Evolutionary conservation across 257 asterid species (phyloP).

Genomic region (Lantana camara): DNA sequence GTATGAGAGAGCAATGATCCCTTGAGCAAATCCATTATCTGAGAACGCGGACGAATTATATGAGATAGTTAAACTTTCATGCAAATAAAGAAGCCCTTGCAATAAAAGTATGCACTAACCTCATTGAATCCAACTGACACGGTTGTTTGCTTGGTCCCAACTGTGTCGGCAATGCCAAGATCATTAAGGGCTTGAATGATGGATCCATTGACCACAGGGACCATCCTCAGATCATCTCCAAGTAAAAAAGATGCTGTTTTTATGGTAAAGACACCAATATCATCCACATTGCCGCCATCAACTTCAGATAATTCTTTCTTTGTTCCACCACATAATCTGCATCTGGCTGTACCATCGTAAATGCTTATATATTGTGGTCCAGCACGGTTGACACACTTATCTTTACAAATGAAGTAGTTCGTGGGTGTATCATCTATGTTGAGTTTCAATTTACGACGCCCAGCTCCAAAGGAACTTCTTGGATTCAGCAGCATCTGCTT

Average conservation of each 20-base stretch:
- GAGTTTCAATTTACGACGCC: background rate
- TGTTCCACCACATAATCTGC: background rate
- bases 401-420: background rate
- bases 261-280: constrained; percentile 2
- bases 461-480: background rate
- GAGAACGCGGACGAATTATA: background rate
- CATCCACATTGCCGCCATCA: too few relatives aligned
- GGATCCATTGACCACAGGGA: background rate
- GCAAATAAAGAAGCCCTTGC: too few relatives aligned
- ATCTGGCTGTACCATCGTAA: too few relatives aligned
- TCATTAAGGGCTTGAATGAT: background rate
- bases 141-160: background rate
- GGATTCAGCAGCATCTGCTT: constrained; percentile 31
- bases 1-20: constrained; percentile 16
- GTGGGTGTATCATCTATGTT: background rate
- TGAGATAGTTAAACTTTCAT: too few relatives aligned
- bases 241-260: constrained; percentile 1
- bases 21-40: constrained; percentile 32
- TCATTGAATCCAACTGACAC: background rate
- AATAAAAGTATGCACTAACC: background rate
- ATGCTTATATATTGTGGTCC: too few relatives aligned
- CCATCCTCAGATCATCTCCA: constrained; percentile 17
- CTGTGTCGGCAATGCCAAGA: constrained; percentile 9
- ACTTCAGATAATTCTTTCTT: too few relatives aligned
- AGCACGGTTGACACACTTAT: background rate